Conservation (phyloP, 768 basidiomycete species). For the Melanogaster broomeanus region DNA sequence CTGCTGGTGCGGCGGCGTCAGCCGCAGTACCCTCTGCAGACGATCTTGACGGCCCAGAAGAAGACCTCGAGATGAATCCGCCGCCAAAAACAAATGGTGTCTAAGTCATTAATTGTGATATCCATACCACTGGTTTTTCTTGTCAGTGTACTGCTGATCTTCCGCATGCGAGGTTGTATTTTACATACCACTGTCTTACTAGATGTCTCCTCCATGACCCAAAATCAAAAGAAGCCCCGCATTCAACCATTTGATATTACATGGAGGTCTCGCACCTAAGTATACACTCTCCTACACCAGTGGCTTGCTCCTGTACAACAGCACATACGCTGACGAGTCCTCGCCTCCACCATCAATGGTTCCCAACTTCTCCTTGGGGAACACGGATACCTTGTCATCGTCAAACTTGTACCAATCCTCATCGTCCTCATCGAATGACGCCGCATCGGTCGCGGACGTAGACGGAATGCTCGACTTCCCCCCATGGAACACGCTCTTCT, state of each 20-base stretch:
- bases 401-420: slow-evolving; percentile 97
- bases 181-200: slow-evolving; percentile 12
- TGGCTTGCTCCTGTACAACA: slow-evolving; percentile 75
- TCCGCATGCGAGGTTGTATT: slow-evolving; percentile 4
- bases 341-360: slow-evolving; percentile 91
- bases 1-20: slow-evolving; percentile 64
- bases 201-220: slow-evolving; percentile 5
- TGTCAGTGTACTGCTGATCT: not conserved
- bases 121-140: not conserved
- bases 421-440: slow-evolving; percentile 51
- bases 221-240: slow-evolving; percentile 4
- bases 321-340: slow-evolving; percentile 86
- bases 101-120: slow-evolving; percentile 17
- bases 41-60: slow-evolving; percentile 52
- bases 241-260: slow-evolving; percentile 15
- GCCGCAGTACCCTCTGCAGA: slow-evolving; percentile 76
- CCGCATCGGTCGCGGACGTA: slow-evolving; percentile 8
- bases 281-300: slow-evolving; percentile 30
- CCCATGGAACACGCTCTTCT: slow-evolving; percentile 69
- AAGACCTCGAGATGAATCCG: slow-evolving; percentile 19
- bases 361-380: slow-evolving; percentile 80
- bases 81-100: slow-evolving; percentile 24
- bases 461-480: slow-evolving; percentile 1
- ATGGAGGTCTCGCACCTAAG: slow-evolving; percentile 7
- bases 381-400: slow-evolving; percentile 89